phyloP scores from a whole-genome alignment of 148 eudicot genomes.

The Amaranthus palmeri region DNA sequence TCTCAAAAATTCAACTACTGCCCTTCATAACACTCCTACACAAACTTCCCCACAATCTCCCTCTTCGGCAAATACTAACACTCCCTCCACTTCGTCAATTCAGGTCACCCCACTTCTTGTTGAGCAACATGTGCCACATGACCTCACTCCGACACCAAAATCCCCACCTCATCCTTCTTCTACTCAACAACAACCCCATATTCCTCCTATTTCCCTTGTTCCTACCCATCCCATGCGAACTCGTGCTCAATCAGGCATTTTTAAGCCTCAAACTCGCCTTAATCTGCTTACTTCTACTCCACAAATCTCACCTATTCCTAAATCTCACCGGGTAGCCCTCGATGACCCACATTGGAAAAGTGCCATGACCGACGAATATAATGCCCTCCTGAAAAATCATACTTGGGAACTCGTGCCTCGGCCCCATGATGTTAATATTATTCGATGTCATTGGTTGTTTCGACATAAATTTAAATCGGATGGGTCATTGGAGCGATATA shows the following conservation, averaged over 20 bases:
- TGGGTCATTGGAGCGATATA: not conserved
- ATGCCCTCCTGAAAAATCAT: not conserved
- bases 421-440: not conserved
- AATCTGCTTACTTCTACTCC: not conserved
- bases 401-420: not conserved
- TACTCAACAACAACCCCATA: not conserved
- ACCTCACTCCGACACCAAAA: not conserved
- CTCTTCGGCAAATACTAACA: not conserved
- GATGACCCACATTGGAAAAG: slow-evolving; percentile 1
- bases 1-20: not conserved
- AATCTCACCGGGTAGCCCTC: not conserved
- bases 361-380: slow-evolving; percentile 8
- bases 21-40: not conserved
- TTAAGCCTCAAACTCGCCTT: not conserved
- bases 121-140: not conserved
- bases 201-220: not conserved
- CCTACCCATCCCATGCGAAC: not conserved
- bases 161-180: not conserved
- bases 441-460: slow-evolving; percentile 4
- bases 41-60: not conserved
- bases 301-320: not conserved
- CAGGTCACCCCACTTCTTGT: not conserved
- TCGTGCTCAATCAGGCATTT: not conserved
- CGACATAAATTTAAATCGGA: not conserved
- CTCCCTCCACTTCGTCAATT: not conserved